Evolutionary conservation across 257 asterid species (phyloP), one percentile per base, ranked within the genome.

Genomic region (Salvia rosmarinus): DNA sequence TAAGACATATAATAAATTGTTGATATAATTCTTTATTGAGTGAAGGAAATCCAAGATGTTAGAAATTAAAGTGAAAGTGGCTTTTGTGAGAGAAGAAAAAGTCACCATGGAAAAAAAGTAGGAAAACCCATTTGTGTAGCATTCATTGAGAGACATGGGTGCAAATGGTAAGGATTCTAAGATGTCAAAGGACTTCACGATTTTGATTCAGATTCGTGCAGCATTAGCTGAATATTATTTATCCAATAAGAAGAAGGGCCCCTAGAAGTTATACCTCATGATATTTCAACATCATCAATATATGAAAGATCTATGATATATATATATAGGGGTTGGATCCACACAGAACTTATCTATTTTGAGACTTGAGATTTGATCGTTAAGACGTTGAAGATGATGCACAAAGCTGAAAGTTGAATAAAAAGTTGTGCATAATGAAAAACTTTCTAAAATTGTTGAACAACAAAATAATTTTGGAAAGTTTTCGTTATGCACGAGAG

Each of bases 101-200:
- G 19, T 25, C 23, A 47, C 3, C 9, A 10, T 23, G 2, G 10
- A 58, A 58, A 58, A 58, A 58, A 58, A 28, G 21, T 28, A 35
- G 47, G 47, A 19, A 51, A 57, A 21, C 20, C 39, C 30, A 55
- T 65, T 16, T 58, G 63, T 47, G 64, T 16, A 58, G 37, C 69
- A 50, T 52, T 61, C 62, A 20, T 19, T 35, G 64, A 64, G 44
- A 63, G 55, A 19, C 50, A 64, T 35, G 25, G 71, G 20, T n/a
- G 61, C 12, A 78, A 57, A 65, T 75, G 80, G 80, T 83, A 86
- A 80, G 82, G 82, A 82, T 82, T 85, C 86, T 51, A 51, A 59
- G 75, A 78, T 72, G 70, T 70, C 17, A 55, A 70, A 70, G 37
- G 65, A 49, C 20, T 67, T 16, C 71, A 68, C 49, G 51, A 74